Conservation (phyloP, 768 basidiomycete genomes). For the Chalciporus sphaerocephalus region DNA sequence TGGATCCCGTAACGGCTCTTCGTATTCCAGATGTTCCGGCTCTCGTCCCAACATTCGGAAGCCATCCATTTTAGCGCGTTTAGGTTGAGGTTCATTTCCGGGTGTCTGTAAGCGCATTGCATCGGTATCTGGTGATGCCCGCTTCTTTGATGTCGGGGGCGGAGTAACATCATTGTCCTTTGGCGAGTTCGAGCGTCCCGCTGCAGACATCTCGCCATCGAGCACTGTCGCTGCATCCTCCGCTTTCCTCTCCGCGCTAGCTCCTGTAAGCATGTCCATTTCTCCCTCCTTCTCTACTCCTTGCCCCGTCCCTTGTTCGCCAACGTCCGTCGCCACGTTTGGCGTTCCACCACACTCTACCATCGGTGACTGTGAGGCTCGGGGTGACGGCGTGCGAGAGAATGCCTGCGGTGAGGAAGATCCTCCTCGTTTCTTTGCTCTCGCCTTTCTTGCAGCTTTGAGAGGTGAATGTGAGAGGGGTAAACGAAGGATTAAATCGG, state of each 20-base stretch:
- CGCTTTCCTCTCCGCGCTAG: conserved; percentile 4
- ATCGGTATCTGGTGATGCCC: conserved; percentile 28
- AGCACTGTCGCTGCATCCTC: conserved; percentile 23
- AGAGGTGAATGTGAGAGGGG: conserved; percentile 46
- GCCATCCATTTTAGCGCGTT: conserved; percentile 26
- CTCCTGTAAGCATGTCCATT: not conserved
- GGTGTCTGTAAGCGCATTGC: conserved; percentile 7
- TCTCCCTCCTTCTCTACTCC: not conserved
- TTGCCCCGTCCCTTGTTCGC: not conserved
- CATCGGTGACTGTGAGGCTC: not conserved
- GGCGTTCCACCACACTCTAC: not conserved
- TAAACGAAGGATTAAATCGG: conserved; percentile 44
- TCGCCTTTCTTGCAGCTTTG: conserved; percentile 45
- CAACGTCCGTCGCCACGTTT: not conserved
- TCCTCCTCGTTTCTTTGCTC: conserved; percentile 21
- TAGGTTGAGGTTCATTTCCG: conserved; percentile 15
- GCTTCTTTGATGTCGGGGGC: conserved; percentile 24
- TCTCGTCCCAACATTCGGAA: conserved; percentile 11
- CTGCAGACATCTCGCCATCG: not conserved
- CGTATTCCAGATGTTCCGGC: conserved; percentile 15
- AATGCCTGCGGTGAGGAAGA: conserved; percentile 11
- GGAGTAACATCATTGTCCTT: not conserved
- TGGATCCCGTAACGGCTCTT: conserved; percentile 20
- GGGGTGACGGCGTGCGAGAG: not conserved
- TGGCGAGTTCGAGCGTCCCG: not conserved